These are phyloP conservation scores for Brassica napus DNA, from an alignment of 345 rosid genomes.

Conservation along the genomic window Da-Ae NC_063438.1:13726001-13726500, in stretches of 20 bases:
- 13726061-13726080: constrained; percentile 60
- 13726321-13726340: constrained; percentile 56
- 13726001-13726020: constrained; percentile 54
- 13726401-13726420: constrained; percentile 80
- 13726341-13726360: constrained; percentile 66
- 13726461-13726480: neutral
- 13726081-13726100: constrained; percentile 62
- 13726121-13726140: constrained; percentile 65
- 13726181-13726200: constrained; percentile 79
- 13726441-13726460: neutral
- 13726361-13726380: constrained; percentile 89
- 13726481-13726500: constrained; percentile 1
- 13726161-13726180: constrained; percentile 76
- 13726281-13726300: constrained; percentile 45
- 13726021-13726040: constrained; percentile 50
- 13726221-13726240: constrained; percentile 56
- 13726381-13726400: constrained; percentile 89
- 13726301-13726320: constrained; percentile 60
- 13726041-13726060: constrained; percentile 59
- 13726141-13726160: constrained; percentile 92
- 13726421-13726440: constrained; percentile 14
- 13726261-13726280: constrained; percentile 36
- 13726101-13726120: constrained; percentile 89
- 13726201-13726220: constrained; percentile 66
- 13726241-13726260: constrained; percentile 54